Evolutionary conservation across 805 yeast species (phyloP).

Genomic region (Barnettozyma salicaria): DNA sequence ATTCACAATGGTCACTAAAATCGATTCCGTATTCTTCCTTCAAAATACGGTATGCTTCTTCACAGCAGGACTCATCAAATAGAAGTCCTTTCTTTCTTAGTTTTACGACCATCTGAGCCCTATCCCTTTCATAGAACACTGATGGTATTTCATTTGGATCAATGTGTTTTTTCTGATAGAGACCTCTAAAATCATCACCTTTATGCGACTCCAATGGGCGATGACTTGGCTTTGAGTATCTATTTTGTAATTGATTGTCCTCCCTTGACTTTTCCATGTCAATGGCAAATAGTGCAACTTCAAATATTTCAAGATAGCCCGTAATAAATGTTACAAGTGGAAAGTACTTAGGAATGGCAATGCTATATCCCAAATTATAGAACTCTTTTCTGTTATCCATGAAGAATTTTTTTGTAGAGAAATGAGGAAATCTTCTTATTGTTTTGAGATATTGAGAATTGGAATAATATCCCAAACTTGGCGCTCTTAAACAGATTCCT

Average conservation of each 20-base stretch:
- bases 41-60: constrained; percentile 5
- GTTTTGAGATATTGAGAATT: constrained; percentile 1
- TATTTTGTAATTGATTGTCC: neutral
- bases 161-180: neutral
- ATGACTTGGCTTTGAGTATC: neutral
- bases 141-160: constrained; percentile 1
- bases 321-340: constrained; percentile 6
- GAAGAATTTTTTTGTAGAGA: constrained; percentile 5
- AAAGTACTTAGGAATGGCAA: constrained; percentile 4
- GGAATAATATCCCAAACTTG: constrained; percentile 5
- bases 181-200: neutral
- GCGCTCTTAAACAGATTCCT: neutral
- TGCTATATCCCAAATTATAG: constrained; percentile 9
- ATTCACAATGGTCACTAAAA: neutral
- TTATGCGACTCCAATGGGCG: neutral
- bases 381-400: constrained; percentile 1
- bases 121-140: constrained; percentile 2
- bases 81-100: constrained; percentile 1
- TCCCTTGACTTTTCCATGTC: constrained; percentile 8
- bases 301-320: constrained; percentile 10
- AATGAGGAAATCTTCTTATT: constrained; percentile 9
- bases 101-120: constrained; percentile 1
- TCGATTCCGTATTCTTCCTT: constrained; percentile 3
- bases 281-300: constrained; percentile 9
- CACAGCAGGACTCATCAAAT: constrained; percentile 3